Percentiles rank a stretch among this genome's conserved stretches.
Evolutionary conservation across 345 rosid genomes (phyloP).

Genomic region (Syzygium jambos): DNA sequence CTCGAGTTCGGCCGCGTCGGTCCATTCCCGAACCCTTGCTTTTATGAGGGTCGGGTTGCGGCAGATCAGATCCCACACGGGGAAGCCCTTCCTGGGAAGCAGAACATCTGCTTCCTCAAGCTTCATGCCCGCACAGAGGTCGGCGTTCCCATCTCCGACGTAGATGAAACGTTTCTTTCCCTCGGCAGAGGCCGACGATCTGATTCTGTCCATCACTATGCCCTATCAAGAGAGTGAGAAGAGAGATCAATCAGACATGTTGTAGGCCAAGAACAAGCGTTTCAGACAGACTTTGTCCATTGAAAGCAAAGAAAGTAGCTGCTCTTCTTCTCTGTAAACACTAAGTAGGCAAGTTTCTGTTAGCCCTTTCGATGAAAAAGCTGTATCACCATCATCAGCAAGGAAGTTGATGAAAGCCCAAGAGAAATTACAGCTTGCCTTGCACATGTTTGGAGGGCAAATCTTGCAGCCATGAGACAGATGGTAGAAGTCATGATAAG

Average conservation of each 20-base stretch:
- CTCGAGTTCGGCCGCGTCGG: slow-evolving; percentile 55
- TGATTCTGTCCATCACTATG: slow-evolving; percentile 45
- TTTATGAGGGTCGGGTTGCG: slow-evolving; percentile 37
- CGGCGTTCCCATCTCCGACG: slow-evolving; percentile 76
- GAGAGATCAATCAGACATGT: neutral
- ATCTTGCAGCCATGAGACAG: slow-evolving; percentile 54
- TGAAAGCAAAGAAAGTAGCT: neutral
- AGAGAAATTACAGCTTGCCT: slow-evolving; percentile 23
- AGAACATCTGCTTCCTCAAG: slow-evolving; percentile 37
- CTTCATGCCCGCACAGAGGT: slow-evolving; percentile 72
- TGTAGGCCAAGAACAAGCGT: neutral
- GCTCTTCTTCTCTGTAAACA: neutral
- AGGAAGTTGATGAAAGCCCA: neutral
- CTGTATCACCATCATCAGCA: neutral
- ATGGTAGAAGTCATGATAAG: slow-evolving; percentile 49
- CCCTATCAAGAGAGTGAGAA: slow-evolving; percentile 26
- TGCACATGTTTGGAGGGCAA: slow-evolving; percentile 96
- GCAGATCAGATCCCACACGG: slow-evolving; percentile 68
- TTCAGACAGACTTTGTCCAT: neutral
- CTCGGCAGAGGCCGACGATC: slow-evolving; percentile 33
- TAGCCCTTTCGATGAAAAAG: too few species aligned
- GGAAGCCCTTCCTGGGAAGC: slow-evolving; percentile 86
- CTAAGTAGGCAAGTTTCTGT: too few species aligned
- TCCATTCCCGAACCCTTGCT: slow-evolving; percentile 68
- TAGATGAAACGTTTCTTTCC: slow-evolving; percentile 44